Evolutionary conservation across 106 monocot species (phyloP), one percentile per base, ranked within the genome.

Genomic region (Apostasia ramifera): DNA sequence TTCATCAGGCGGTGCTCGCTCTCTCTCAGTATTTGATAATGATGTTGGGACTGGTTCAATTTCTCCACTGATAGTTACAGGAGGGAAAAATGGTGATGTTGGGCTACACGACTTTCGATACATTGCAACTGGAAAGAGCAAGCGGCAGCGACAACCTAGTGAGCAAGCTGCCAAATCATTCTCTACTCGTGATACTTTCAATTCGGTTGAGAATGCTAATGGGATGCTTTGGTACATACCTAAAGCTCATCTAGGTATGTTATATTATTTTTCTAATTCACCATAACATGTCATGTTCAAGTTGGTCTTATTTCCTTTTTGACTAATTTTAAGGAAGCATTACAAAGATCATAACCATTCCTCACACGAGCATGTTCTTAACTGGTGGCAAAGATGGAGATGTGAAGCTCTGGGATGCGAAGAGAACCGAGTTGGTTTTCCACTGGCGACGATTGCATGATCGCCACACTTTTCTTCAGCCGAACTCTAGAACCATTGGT

Each of bases 401-500:
- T 78, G 90, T 98, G 48, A 98, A 98, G 70, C 90, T 98, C 43
- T 98, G 98, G 98, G 98, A 98, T 90, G 98, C 92, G n/a, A 93
- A 81, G 72, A 88, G 58, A 56, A 78, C 70, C 11, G 59, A 80
- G 46, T 73, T 98, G 65, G 58, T 98, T 70, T 87, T 65, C 66
- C 93, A 90, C 63, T 98, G 98, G 98, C 83, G 58, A 60, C 93
- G 82, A 68, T 62, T 98, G 78, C 98, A 98, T 43, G 98, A 98
- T 46, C 85, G 82, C 10, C 93, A 98, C 53, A 93, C 93, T 39
- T 98, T 98, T 85, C 81, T 98, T 56, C 93, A 98, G 55, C 80
- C 98, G 59, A 88, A 76, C 71, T 90, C 93, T 15, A 76, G 87
- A 75, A 85, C 81, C 74, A 87, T 89, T 74, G 87, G 89, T 76